phyloP scores from a whole-genome alignment of 768 basidiomycete species.

The Kwoniella botswanensis region DNA sequence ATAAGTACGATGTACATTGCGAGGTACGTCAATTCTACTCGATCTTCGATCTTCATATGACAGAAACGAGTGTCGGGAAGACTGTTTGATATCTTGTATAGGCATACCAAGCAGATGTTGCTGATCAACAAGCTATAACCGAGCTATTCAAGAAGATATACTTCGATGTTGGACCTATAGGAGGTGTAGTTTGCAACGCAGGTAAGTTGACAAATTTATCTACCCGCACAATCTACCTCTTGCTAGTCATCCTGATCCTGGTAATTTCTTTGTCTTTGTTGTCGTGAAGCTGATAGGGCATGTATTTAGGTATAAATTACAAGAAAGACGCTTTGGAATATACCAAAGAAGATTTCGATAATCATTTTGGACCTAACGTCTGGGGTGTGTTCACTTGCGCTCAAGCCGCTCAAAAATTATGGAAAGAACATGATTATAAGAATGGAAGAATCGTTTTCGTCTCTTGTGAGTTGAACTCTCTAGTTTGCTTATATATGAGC shows the following conservation, averaged over 20 bases:
- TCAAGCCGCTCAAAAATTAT: constrained; percentile 51
- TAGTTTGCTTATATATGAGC: not conserved
- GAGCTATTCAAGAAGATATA: constrained; percentile 45
- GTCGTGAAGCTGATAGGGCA: not conserved
- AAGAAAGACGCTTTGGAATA: constrained; percentile 50
- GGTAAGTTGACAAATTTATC: constrained; percentile 32
- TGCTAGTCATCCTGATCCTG: no score
- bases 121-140: constrained; percentile 41
- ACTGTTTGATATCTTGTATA: constrained; percentile 17
- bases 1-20: constrained; percentile 47
- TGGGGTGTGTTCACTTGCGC: constrained; percentile 51
- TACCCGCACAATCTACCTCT: no score
- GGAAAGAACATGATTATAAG: constrained; percentile 53
- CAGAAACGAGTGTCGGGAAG: no score
- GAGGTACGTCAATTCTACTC: constrained; percentile 31
- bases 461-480: constrained; percentile 40
- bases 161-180: constrained; percentile 52
- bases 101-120: constrained; percentile 53
- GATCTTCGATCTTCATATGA: no score
- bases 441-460: constrained; percentile 54
- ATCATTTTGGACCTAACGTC: constrained; percentile 44
- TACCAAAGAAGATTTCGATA: constrained; percentile 50
- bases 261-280: not conserved
- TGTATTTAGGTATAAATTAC: constrained; percentile 30
- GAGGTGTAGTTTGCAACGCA: constrained; percentile 53